Evolutionary conservation across 768 basidiomycete genomes (phyloP).

Genomic region (Podaxis sp.): DNA sequence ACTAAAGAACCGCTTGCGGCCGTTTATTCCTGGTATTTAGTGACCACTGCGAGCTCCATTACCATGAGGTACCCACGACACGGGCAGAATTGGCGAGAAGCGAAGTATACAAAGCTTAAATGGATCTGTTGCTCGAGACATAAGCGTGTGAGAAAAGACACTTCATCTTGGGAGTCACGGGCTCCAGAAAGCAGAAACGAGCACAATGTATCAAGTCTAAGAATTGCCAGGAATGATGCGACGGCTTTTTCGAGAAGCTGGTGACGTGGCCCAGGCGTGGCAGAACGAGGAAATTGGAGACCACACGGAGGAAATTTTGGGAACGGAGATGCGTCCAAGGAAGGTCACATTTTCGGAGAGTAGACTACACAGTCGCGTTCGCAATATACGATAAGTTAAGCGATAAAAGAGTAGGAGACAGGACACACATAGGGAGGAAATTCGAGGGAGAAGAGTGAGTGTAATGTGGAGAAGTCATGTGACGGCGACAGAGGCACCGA

Average conservation of each 20-base stretch:
- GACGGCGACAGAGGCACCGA: not conserved
- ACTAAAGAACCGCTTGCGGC: not conserved
- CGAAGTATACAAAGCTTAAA: not conserved
- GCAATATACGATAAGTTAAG: not conserved
- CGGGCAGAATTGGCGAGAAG: not conserved
- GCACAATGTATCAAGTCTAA: not conserved
- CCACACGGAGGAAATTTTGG: not conserved
- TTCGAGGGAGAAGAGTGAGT: not conserved
- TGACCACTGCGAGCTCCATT: not conserved
- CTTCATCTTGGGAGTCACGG: not conserved
- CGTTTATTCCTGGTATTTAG: not conserved
- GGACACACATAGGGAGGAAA: not conserved
- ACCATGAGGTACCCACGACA: too few species aligned
- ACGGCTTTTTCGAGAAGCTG: not conserved
- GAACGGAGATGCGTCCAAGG: not conserved
- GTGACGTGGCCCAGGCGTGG: conserved; percentile 12
- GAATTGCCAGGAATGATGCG: not conserved
- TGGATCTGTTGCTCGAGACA: not conserved
- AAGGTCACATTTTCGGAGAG: not conserved
- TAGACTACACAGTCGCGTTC: not conserved
- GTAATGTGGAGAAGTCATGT: not conserved
- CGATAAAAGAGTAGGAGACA: not conserved
- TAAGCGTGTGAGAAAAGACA: not conserved
- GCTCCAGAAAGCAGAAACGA: not conserved
- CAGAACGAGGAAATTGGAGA: not conserved